Percentiles rank a stretch among this genome's conserved stretches.
phyloP scores from a whole-genome alignment of 1,139 yeast genomes.

The Nakaseomyces uthaithaninus region DNA sequence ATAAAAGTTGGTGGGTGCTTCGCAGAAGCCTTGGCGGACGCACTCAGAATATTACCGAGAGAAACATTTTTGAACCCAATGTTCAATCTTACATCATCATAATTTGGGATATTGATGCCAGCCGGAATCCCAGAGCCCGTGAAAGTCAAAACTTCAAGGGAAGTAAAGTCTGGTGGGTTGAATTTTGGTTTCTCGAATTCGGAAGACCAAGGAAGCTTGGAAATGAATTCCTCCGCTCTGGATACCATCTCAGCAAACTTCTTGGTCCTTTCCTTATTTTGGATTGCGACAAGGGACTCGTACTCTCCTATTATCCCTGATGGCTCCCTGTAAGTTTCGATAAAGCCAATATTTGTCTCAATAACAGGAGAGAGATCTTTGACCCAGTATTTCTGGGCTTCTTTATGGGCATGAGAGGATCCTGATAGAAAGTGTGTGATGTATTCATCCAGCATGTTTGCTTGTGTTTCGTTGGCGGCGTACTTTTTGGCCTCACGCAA shows the following conservation, averaged over 20 bases:
- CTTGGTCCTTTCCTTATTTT: conserved; percentile 75
- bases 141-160: conserved; percentile 80
- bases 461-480: conserved; percentile 70
- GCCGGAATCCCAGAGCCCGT: conserved; percentile 89
- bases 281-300: conserved; percentile 92
- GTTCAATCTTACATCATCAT: conserved; percentile 76
- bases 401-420: conserved; percentile 75
- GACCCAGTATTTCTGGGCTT: conserved; percentile 82
- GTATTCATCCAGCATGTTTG: conserved; percentile 55
- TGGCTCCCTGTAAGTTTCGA: conserved; percentile 88
- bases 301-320: conserved; percentile 89
- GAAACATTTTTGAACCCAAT: conserved; percentile 86
- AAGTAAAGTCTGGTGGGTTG: conserved; percentile 86
- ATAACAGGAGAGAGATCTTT: conserved; percentile 76
- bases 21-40: conserved; percentile 48
- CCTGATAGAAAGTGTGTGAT: conserved; percentile 70
- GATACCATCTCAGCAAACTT: conserved; percentile 65
- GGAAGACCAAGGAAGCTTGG: conserved; percentile 66
- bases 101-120: conserved; percentile 87
- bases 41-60: conserved; percentile 73
- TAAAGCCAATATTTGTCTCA: conserved; percentile 82
- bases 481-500: conserved; percentile 49
- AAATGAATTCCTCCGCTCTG: conserved; percentile 56
- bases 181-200: conserved; percentile 75
- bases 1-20: conserved; percentile 68